Evolutionary conservation across 768 basidiomycete genomes (phyloP), one percentile per base, ranked within the genome.

Genomic region (Mycena filopes): DNA sequence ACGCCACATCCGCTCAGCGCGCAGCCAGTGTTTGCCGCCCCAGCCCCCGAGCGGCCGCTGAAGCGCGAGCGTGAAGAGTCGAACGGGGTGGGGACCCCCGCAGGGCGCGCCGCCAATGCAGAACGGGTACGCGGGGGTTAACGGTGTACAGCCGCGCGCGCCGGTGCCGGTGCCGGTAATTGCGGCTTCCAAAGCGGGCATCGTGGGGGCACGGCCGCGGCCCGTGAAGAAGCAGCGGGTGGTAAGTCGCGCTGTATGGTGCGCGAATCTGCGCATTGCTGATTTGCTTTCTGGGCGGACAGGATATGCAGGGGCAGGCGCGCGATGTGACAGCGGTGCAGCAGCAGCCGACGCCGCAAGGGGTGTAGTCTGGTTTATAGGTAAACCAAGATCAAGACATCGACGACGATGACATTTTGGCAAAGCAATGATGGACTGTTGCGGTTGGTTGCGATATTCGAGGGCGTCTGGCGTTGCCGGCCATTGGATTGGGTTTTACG

Each of bases 211-310:
- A 16, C 81, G 88, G 59, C 90, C 91, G 29, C 82, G 91, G 68
- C 91, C 91, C 23, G 72, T 89, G 45, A 93, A 93, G 84, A 93
- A 91, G 77, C 90, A 87, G 72, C 84, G 89, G 66, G 81, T 91
- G 87, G 91, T 92, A 70, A 71, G 87, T 82, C 45, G 43, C 46
- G 23, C 38, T 60, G 18, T 57, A 13, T 36, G 38, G 50, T 55
- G 58, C 53, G 5, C 13, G 33, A 11, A 11, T 65, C 68, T 50
- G 45, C 61, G 59, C 43, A 23, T 48, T n/a, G 47, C 10, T 55
- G 11, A 13, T 13, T 45, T 26, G 16, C 45, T 26, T 40, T 31
- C 42, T 48, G 42, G n/a, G 20, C 18, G 25, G 25, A 47, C 63
- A 91, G 89, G 90, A 91, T 66, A 76, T 82, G 65, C 86, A 87